Conservation (phyloP, 768 basidiomycete genomes). For the Amanita rubescens region DNA sequence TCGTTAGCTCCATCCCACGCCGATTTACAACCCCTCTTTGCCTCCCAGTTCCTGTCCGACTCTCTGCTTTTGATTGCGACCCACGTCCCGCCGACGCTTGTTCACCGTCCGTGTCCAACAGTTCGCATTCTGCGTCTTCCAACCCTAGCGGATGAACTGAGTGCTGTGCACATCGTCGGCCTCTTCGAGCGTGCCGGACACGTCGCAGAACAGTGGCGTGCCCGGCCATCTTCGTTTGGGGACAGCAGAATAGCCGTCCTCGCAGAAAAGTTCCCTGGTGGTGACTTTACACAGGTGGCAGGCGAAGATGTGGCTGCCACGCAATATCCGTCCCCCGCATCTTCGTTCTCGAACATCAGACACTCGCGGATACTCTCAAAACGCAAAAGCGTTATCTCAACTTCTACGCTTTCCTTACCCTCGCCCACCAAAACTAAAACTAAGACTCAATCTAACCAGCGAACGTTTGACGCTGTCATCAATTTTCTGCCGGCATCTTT, state of each 20-base stretch:
- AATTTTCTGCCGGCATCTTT: conserved; percentile 34
- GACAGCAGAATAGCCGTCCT: conserved; percentile 23
- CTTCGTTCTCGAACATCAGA: neutral
- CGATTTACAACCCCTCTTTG: conserved; percentile 30
- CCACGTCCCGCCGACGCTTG: conserved; percentile 26
- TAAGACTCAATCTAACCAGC: conserved; percentile 6
- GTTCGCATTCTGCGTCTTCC: conserved; percentile 28
- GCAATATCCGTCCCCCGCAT: neutral
- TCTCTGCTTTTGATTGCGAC: conserved; percentile 36
- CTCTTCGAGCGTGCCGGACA: conserved; percentile 34
- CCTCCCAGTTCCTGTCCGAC: conserved; percentile 23
- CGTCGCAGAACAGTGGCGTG: conserved; percentile 25
- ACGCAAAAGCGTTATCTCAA: neutral
- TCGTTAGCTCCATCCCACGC: conserved; percentile 24
- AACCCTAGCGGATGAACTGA: conserved; percentile 25
- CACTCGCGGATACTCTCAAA: neutral
- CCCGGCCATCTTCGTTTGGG: neutral
- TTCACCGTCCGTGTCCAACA: conserved; percentile 14
- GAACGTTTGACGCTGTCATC: conserved; percentile 35
- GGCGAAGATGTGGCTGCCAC: conserved; percentile 11
- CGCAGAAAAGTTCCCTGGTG: conserved; percentile 23
- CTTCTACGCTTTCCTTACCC: conserved; percentile 3
- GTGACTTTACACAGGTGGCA: conserved; percentile 27
- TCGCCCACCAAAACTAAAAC: neutral
- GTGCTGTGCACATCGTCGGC: conserved; percentile 33